A percentile compares a stretch with the other conserved stretches of the same genome.
Evolutionary conservation across 2,329 filamentous ascomycete genomes (phyloP).

Genomic region (Ampelomyces quisqualis): DNA sequence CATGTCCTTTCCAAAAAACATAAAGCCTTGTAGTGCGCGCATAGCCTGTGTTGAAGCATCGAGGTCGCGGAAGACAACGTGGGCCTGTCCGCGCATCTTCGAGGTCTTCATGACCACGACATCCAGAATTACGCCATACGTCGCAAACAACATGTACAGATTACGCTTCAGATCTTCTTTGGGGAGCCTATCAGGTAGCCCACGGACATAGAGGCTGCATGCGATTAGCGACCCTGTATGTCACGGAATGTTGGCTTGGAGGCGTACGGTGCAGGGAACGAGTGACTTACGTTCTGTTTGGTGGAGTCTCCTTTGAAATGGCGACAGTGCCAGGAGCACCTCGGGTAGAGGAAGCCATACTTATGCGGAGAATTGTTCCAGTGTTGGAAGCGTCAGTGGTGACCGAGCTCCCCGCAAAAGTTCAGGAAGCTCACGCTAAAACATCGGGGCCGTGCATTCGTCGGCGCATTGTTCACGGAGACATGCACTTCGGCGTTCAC

Average conservation of each 20-base stretch:
- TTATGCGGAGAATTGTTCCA: constrained; percentile 6
- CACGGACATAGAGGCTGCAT: constrained; percentile 79
- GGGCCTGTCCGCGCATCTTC: constrained; percentile 95
- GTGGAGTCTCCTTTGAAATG: constrained; percentile 19
- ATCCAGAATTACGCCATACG: constrained; percentile 89
- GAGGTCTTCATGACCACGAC: constrained; percentile 84
- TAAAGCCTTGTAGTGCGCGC: constrained; percentile 80
- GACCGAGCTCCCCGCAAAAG: constrained; percentile 32
- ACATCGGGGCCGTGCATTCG: constrained; percentile 19
- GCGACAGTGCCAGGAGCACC: constrained; percentile 26
- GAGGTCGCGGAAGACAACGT: constrained; percentile 85
- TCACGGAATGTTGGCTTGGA: not conserved
- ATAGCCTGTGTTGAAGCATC: constrained; percentile 93
- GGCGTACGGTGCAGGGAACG: no score
- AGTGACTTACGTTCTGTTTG: constrained; percentile 42
- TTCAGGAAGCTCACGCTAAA: constrained; percentile 20
- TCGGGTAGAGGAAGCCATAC: constrained; percentile 31
- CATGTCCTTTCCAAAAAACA: constrained; percentile 82
- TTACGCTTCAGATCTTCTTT: constrained; percentile 84
- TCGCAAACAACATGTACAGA: constrained; percentile 91
- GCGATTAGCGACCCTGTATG: constrained; percentile 15
- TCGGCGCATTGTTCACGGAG: constrained; percentile 12
- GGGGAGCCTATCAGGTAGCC: constrained; percentile 85
- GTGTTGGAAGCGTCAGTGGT: constrained; percentile 12
- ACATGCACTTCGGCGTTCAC: constrained; percentile 6